Percentiles rank a stretch among this genome's conserved stretches.
Evolutionary conservation across 225 moss, liverwort and hornwort species (phyloP).

Genomic region (Marchantia paleacea): DNA sequence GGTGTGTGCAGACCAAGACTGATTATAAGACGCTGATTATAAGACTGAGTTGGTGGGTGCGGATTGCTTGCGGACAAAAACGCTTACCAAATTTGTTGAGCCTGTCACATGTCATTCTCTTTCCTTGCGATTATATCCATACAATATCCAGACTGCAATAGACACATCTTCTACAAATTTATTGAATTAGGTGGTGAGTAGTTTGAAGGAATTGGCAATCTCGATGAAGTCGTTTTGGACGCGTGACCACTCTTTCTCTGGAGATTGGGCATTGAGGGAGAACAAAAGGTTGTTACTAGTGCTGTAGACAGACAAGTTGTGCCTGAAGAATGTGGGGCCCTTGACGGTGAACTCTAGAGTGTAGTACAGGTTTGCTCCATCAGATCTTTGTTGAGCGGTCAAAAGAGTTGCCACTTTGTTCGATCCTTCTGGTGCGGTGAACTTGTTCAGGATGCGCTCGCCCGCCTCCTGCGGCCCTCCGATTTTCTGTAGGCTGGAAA

Average conservation of each 20-base stretch:
- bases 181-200: slow-evolving; percentile 15
- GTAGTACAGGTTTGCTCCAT: slow-evolving; percentile 49
- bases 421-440: slow-evolving; percentile 83
- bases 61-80: no score
- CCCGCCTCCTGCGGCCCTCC: slow-evolving; percentile 71
- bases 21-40: no score
- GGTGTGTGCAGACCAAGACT: no score
- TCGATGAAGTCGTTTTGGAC: slow-evolving; percentile 55
- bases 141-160: no score
- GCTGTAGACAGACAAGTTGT: slow-evolving; percentile 79
- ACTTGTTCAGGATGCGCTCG: slow-evolving; percentile 53
- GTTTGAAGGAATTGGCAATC: slow-evolving; percentile 62
- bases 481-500: slow-evolving; percentile 62
- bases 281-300: slow-evolving; percentile 51
- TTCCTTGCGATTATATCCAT: no score
- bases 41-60: no score
- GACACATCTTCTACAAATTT: no score
- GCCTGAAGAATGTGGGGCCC: slow-evolving; percentile 64
- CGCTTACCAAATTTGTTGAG: no score
- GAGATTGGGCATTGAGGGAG: slow-evolving; percentile 67
- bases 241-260: slow-evolving; percentile 55
- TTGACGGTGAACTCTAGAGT: slow-evolving; percentile 74
- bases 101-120: no score
- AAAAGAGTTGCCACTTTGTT: slow-evolving; percentile 65
- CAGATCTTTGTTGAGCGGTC: slow-evolving; percentile 52